Evolutionary conservation across 305 asterid species (phyloP).

Genomic region (Fraxinus dipetala): DNA sequence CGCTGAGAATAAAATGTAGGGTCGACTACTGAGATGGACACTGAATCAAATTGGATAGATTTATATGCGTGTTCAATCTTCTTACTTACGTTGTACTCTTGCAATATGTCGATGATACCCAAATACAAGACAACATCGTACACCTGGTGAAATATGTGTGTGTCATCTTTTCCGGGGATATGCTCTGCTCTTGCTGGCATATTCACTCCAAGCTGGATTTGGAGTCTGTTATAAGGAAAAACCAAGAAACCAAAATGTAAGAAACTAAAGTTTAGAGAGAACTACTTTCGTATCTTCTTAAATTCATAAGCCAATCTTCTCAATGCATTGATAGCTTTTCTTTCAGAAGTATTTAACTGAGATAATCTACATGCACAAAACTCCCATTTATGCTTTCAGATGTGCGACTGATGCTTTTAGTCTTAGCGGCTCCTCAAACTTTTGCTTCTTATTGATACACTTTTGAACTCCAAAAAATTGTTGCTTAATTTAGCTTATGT

Average conservation of each 20-base stretch:
- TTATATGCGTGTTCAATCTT: conserved; percentile 86
- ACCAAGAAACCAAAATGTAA: conserved; percentile 11
- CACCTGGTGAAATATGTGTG: conserved; percentile 64
- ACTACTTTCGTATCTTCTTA: not conserved
- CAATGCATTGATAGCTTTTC: not conserved
- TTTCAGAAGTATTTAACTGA: not conserved
- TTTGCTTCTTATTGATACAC: not conserved
- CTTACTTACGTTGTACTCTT: conserved; percentile 84
- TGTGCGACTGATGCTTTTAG: not conserved
- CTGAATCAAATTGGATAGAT: conserved; percentile 74
- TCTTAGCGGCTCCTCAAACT: not conserved
- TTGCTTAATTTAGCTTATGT: not conserved
- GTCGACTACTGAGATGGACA: conserved; percentile 85
- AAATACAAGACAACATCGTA: conserved; percentile 85
- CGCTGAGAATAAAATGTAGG: conserved; percentile 80
- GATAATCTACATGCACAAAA: not conserved
- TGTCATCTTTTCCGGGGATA: conserved; percentile 39
- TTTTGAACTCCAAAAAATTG: not conserved
- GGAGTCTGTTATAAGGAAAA: conserved; percentile 53
- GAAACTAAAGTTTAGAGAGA: not conserved
- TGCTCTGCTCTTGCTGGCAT: conserved; percentile 98
- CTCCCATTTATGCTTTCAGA: not conserved
- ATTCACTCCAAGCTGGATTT: conserved; percentile 94
- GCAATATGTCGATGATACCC: conserved; percentile 90
- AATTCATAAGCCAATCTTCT: not conserved